A percentile compares a stretch with the other conserved stretches of the same genome.
These are phyloP conservation scores for Saksenaea vasiformis DNA, from an alignment of 371 early-diverging fungal species.

Conservation along the genomic window DNA sequence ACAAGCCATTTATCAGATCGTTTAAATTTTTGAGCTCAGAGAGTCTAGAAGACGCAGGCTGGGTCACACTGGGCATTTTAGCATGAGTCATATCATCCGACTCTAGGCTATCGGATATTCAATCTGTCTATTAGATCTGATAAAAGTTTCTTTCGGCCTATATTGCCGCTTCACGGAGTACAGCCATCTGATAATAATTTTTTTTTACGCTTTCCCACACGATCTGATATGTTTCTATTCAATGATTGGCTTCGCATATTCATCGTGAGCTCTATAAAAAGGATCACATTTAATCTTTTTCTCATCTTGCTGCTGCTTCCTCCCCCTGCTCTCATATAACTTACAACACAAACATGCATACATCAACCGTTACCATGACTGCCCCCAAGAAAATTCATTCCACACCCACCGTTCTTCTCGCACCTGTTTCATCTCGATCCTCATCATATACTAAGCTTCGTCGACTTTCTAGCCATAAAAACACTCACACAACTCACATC, in stretches of 20 bases:
- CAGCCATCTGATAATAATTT: slow-evolving; percentile 1
- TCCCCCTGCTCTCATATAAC: not conserved
- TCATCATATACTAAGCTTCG: slow-evolving; percentile 4
- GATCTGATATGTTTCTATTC: not conserved
- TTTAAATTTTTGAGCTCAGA: not conserved
- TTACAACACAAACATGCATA: not conserved
- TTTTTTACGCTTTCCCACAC: slow-evolving; percentile 1
- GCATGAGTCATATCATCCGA: not conserved
- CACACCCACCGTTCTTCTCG: not conserved
- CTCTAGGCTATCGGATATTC: not conserved
- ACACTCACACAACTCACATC: not conserved
- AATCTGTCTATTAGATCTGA: not conserved
- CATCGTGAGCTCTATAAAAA: not conserved
- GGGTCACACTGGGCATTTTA: not conserved
- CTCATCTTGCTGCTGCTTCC: not conserved
- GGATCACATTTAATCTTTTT: not conserved
- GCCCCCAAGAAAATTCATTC: not conserved
- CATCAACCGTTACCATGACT: not conserved
- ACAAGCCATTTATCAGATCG: slow-evolving; percentile 2
- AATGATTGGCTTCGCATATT: not conserved
- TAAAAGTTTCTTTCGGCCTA: not conserved
- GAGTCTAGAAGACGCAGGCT: not conserved
- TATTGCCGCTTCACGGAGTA: slow-evolving; percentile 1
- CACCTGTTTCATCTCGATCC: not conserved
- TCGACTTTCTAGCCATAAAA: not conserved